phyloP scores from a whole-genome alignment of 306 rosid genomes.

The Nissolia schottii region DNA sequence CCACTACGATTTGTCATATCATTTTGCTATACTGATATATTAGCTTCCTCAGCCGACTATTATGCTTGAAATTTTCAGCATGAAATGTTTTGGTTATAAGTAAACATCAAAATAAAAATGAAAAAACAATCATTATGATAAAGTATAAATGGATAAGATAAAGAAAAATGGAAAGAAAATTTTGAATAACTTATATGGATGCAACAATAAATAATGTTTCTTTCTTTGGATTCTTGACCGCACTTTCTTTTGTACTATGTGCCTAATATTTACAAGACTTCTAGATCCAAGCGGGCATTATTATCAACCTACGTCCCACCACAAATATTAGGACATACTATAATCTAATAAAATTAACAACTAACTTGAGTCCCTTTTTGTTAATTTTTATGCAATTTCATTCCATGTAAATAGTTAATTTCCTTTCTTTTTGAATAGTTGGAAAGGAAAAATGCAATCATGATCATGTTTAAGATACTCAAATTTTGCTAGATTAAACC shows the following conservation, averaged over 20 bases:
- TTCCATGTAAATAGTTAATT: neutral
- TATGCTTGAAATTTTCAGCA: neutral
- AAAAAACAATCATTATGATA: too few species aligned
- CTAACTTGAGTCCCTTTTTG: neutral
- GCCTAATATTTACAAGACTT: neutral
- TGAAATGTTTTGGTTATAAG: neutral
- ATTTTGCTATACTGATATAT: neutral
- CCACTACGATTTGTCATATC: neutral
- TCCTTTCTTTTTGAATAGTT: neutral
- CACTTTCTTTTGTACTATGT: neutral
- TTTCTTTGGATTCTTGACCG: slow-evolving; percentile 4
- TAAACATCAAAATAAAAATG: neutral
- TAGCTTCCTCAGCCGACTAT: neutral
- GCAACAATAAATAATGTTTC: neutral
- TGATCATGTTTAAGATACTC: neutral
- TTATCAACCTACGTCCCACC: neutral
- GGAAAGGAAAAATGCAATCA: neutral
- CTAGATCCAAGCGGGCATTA: neutral
- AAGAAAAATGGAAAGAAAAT: neutral
- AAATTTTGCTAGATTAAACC: neutral
- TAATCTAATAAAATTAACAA: neutral
- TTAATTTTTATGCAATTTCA: neutral
- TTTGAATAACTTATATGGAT: neutral
- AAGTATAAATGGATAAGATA: neutral
- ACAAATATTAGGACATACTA: neutral